These are phyloP conservation scores for Dendrothele bispora DNA, from an alignment of 768 basidiomycete species.

Conservation along the genomic window DNA sequence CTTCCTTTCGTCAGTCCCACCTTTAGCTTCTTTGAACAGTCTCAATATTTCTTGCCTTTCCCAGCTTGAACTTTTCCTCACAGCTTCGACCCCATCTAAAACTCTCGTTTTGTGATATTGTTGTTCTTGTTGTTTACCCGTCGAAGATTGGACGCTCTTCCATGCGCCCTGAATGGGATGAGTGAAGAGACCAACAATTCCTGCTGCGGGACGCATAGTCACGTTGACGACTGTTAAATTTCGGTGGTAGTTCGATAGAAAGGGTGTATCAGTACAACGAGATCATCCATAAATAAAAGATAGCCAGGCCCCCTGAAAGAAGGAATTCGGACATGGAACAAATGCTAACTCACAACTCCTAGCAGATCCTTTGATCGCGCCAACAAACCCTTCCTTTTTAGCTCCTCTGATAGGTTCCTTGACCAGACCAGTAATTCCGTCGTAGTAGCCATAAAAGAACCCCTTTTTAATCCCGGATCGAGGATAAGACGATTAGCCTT, in stretches of 20 bases:
- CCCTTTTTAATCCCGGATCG: constrained; percentile 14
- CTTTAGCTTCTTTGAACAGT: constrained; percentile 36
- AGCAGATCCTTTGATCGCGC: constrained; percentile 34
- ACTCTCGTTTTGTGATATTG: constrained; percentile 36
- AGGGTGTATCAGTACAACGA: no score
- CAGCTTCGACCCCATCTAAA: constrained; percentile 38
- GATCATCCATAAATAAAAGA: no score
- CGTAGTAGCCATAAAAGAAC: constrained; percentile 34
- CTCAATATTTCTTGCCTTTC: constrained; percentile 33
- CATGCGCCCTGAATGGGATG: constrained; percentile 31
- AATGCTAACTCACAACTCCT: constrained; percentile 30
- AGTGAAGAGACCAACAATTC: constrained; percentile 33
- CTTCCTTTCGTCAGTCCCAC: constrained; percentile 30
- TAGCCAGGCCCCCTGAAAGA: no score
- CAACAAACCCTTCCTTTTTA: constrained; percentile 34
- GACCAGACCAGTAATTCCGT: constrained; percentile 35
- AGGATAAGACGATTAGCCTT: no score
- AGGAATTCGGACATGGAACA: not conserved
- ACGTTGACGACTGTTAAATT: constrained; percentile 27
- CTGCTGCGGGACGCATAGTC: constrained; percentile 31
- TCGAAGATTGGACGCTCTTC: constrained; percentile 32
- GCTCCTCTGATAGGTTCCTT: constrained; percentile 31
- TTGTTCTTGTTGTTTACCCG: constrained; percentile 30
- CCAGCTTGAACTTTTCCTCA: constrained; percentile 29
- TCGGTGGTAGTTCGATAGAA: not conserved